These are phyloP conservation scores for Cephalotrichum gorgonifer DNA, from an alignment of 2,329 filamentous ascomycete genomes.

Conservation along the genomic window DNA sequence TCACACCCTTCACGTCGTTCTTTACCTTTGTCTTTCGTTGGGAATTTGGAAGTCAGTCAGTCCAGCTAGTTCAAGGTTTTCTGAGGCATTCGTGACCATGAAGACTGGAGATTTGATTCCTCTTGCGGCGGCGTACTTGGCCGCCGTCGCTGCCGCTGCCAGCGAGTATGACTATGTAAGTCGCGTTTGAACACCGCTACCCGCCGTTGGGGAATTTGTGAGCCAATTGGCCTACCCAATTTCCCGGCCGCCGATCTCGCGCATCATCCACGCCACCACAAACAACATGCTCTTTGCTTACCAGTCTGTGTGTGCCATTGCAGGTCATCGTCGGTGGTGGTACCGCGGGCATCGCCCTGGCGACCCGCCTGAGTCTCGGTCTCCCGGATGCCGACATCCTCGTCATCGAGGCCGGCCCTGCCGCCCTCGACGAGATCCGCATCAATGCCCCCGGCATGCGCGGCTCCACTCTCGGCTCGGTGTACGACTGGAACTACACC, in stretches of 20 bases:
- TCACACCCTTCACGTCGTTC: no score
- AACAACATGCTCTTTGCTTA: neutral
- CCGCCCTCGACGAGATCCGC: conserved; percentile 16
- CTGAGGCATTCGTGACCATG: neutral
- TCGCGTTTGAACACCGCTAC: neutral
- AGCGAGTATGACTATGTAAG: conserved; percentile 2
- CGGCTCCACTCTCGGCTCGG: conserved; percentile 15
- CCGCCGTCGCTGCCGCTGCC: neutral
- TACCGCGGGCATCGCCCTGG: conserved; percentile 21
- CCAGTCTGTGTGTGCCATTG: neutral
- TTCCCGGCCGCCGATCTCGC: neutral
- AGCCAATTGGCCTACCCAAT: neutral
- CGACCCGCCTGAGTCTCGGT: conserved; percentile 19
- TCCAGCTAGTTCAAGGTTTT: no score
- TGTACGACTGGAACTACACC: conserved; percentile 32
- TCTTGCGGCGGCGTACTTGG: neutral
- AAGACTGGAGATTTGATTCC: neutral
- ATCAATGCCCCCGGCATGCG: conserved; percentile 22
- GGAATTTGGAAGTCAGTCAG: no score
- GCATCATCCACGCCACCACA: neutral
- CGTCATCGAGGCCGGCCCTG: conserved; percentile 18
- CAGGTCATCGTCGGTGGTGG: conserved; percentile 22
- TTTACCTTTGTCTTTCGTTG: no score
- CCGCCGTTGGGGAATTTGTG: no score
- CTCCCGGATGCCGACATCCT: conserved; percentile 18